Percentiles rank a stretch among this genome's conserved stretches.
phyloP scores from a whole-genome alignment of 164 flowering plant species.

The Vitis riparia region DNA sequence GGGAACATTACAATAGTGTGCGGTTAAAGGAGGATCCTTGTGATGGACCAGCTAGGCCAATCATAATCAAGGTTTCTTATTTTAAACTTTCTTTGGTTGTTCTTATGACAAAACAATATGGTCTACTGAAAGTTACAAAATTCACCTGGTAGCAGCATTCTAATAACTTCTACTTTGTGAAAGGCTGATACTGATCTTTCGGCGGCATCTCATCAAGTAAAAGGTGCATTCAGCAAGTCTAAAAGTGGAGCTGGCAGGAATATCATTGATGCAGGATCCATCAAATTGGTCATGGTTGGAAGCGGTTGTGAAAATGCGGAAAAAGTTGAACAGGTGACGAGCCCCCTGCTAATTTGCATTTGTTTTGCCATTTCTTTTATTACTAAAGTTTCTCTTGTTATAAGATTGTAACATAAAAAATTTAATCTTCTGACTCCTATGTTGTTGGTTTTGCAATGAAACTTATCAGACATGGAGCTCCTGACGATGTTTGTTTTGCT shows the following conservation, averaged over 20 bases:
- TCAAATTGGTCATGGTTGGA: constrained; percentile 71
- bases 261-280: constrained; percentile 33
- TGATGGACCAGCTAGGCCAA: constrained; percentile 69
- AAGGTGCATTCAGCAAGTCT: constrained; percentile 40
- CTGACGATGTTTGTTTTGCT: not conserved
- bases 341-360: not conserved
- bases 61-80: constrained; percentile 64
- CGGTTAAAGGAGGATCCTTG: constrained; percentile 74
- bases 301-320: constrained; percentile 58
- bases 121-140: not conserved
- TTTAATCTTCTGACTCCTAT: not conserved
- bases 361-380: not conserved
- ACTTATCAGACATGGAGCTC: not conserved
- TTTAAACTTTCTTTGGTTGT: not conserved
- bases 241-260: constrained; percentile 22
- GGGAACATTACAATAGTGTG: constrained; percentile 86
- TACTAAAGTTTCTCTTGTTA: not conserved
- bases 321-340: constrained; percentile 65
- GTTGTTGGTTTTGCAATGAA: not conserved
- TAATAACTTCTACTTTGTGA: constrained; percentile 39
- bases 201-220: constrained; percentile 46
- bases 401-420: not conserved
- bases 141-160: constrained; percentile 11
- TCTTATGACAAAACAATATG: not conserved
- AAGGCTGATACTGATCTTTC: constrained; percentile 88